These are phyloP conservation scores for Wallacemonas sp. DNA, from an alignment of 208 protist genomes.

Conservation along the genomic window DNA sequence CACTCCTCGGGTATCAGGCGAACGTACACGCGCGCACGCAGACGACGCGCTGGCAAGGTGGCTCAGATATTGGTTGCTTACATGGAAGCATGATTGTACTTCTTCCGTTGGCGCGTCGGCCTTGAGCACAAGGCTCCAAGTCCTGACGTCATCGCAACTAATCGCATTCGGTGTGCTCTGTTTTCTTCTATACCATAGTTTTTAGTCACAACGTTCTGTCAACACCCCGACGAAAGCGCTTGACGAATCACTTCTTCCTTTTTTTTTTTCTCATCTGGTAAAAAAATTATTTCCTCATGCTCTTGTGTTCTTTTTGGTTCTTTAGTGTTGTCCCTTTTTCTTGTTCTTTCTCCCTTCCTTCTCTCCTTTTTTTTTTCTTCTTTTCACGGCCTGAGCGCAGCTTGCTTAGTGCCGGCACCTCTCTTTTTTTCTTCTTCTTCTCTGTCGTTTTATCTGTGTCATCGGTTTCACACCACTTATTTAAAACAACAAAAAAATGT, in stretches of 20 bases:
- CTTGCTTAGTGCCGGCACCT: not conserved
- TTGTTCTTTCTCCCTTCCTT: not conserved
- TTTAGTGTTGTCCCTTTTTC: slow-evolving; percentile 1
- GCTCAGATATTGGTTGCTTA: no score
- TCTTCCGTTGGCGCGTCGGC: no score
- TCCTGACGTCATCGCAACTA: no score
- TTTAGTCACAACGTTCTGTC: not conserved
- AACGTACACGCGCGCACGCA: no score
- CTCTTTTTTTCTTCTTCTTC: not conserved
- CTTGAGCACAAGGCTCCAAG: no score
- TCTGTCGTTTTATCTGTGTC: not conserved
- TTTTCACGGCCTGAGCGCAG: not conserved
- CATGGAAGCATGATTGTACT: no score
- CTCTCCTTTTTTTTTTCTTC: not conserved
- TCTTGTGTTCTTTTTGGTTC: no score
- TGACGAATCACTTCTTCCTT: not conserved
- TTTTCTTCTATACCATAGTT: not conserved
- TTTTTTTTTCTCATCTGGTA: not conserved
- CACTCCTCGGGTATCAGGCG: no score
- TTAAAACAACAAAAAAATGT: no score
- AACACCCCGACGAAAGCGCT: not conserved
- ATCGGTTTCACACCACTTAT: not conserved
- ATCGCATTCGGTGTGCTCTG: no score
- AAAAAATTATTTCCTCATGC: no score
- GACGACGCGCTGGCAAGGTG: no score